Evolutionary conservation across 2,329 filamentous ascomycete genomes (phyloP), one percentile per base, ranked within the genome.

Genomic region (Aphanocladium album): DNA sequence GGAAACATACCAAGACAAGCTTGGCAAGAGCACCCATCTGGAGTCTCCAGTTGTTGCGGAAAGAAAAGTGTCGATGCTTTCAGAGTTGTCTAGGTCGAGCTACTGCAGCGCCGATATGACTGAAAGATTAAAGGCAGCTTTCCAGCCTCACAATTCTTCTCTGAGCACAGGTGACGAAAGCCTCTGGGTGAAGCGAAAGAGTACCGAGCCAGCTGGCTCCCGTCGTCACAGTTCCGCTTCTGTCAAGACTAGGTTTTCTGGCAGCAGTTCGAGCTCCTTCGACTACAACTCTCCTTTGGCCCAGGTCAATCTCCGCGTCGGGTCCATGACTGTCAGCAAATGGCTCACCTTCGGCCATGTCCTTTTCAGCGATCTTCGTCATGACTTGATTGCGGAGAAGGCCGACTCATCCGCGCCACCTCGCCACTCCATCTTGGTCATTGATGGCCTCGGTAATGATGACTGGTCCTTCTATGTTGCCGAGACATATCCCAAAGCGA

Each of bases 401-500:
- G 23, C 53, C 64, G 69, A 6, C 67, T 68, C 0, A 58, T 68
- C 0, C 60, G 67, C 21, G 66, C 88, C 80, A 76, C 83, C 50
- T n/a, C 43, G 76, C 59, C 88, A 78, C 60, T 86, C 84, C 0
- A 85, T 95, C 27, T 80, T 95, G 3, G 88, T 95, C 19, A 82
- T 95, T 60, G 90, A 95, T 74, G 90, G 90, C 5, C 85, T 95
- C 33, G 90, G 90, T n/a, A 93, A 92, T 68, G 86, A 89, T 65
- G 90, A 95, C 69, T 95, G 90, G 90, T 93, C 90, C 0, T 93
- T 91, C 71, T 93, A 92, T 67, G 89, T 89, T 21, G 89, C 90
- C 7, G 85, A 93, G 69, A 91, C 89, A 1, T 93, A 93, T 65
- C 88, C 89, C 0, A 80, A 80, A 0, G 88, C 88, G 0, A 88